Conservation (phyloP, 1,284 basidiomycete genomes). For the Pisolithus thermaeus region DNA sequence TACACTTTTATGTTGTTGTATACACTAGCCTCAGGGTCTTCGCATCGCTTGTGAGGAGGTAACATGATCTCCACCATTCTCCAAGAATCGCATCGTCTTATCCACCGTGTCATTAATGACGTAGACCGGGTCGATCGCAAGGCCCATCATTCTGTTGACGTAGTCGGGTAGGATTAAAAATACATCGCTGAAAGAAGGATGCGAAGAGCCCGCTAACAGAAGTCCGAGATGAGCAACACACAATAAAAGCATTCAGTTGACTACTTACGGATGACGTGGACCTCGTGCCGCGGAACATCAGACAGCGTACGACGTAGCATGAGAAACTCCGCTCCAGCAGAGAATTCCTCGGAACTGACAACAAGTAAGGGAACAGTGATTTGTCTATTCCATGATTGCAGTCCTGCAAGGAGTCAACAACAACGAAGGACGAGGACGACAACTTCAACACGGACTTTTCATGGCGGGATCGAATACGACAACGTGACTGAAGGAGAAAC, state of each 20-base stretch:
- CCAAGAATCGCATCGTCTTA: constrained; percentile 10
- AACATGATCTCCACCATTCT: constrained; percentile 1
- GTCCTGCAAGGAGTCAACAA: constrained; percentile 13
- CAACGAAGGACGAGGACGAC: neutral
- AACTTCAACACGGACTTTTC: constrained; percentile 10
- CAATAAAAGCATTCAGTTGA: too few species aligned
- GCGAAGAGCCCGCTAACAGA: neutral
- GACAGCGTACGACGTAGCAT: constrained; percentile 19
- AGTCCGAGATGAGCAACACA: neutral
- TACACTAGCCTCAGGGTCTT: too few species aligned
- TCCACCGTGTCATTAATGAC: constrained; percentile 13
- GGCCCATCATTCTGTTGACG: constrained; percentile 25
- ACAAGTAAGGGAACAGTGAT: constrained; percentile 32
- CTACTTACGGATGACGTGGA: constrained; percentile 19
- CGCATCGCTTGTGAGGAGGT: too few species aligned
- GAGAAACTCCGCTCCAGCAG: constrained; percentile 25
- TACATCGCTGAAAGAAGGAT: constrained; percentile 50
- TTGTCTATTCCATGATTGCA: constrained; percentile 28
- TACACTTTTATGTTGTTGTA: too few species aligned
- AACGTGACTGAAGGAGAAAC: constrained; percentile 20
- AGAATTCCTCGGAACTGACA: constrained; percentile 37
- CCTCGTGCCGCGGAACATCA: constrained; percentile 10
- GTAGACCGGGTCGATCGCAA: constrained; percentile 14
- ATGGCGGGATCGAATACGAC: constrained; percentile 27
- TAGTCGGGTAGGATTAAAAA: constrained; percentile 62